phyloP scores from a whole-genome alignment of 1,284 basidiomycete genomes.

The Trichosporon coremiiforme region DNA sequence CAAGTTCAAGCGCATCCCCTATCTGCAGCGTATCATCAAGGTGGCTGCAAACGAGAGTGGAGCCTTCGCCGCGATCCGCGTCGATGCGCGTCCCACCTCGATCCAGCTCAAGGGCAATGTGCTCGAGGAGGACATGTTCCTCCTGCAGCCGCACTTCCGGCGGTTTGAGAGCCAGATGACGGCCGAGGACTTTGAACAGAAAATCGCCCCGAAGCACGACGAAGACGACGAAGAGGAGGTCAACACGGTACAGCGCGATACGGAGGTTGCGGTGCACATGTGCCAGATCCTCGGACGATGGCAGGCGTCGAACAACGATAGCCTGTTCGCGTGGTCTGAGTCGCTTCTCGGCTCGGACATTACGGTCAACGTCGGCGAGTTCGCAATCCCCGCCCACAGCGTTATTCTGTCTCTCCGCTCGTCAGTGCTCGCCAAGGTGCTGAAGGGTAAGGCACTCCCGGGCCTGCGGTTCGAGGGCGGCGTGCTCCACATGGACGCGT shows the following conservation, averaged over 20 bases:
- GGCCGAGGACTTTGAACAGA: constrained; percentile 47
- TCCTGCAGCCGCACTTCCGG: constrained; percentile 63
- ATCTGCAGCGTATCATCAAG: constrained; percentile 77
- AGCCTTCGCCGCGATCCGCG: constrained; percentile 80
- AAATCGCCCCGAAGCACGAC: constrained; percentile 21
- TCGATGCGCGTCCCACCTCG: constrained; percentile 67
- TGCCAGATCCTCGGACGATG: constrained; percentile 51
- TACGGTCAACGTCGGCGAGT: constrained; percentile 41
- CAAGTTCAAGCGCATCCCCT: constrained; percentile 80
- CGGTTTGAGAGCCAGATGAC: constrained; percentile 53
- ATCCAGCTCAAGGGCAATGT: constrained; percentile 66
- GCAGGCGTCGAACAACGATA: constrained; percentile 43
- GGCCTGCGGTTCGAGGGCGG: constrained; percentile 17
- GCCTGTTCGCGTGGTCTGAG: constrained; percentile 52
- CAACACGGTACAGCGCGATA: constrained; percentile 54
- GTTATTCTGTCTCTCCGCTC: constrained; percentile 46
- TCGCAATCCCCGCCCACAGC: constrained; percentile 51
- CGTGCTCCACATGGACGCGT: constrained; percentile 32
- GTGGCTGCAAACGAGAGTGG: constrained; percentile 88
- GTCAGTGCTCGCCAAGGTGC: constrained; percentile 35
- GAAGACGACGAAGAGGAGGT: constrained; percentile 55
- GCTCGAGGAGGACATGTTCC: constrained; percentile 69
- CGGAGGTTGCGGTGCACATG: constrained; percentile 46
- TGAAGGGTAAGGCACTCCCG: constrained; percentile 33
- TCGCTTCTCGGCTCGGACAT: constrained; percentile 51